A percentile compares a stretch with the other conserved stretches of the same genome.
phyloP scores from a whole-genome alignment of 352 stramenopile genomes.

The Globisporangium nunn region DNA sequence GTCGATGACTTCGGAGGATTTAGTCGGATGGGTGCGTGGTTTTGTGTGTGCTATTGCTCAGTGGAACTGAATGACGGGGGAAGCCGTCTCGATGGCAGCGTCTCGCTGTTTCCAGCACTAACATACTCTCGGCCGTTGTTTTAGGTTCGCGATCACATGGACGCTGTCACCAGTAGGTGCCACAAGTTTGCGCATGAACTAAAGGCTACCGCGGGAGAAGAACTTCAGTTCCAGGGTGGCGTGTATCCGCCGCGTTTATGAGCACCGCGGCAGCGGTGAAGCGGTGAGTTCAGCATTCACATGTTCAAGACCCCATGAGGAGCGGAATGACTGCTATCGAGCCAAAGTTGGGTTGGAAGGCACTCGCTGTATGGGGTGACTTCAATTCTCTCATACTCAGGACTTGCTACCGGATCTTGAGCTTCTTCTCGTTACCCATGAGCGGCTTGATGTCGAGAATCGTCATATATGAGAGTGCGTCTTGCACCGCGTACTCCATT shows the following conservation, averaged over 20 bases:
- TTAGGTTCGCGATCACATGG: conserved; percentile 37
- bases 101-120: too few relatives aligned
- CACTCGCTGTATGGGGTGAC: too few relatives aligned
- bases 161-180: conserved; percentile 35
- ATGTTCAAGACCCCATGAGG: too few relatives aligned
- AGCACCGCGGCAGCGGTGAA: neutral
- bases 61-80: too few relatives aligned
- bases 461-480: neutral
- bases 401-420: too few relatives aligned
- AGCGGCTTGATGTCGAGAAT: neutral
- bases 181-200: conserved; percentile 30
- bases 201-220: conserved; percentile 44
- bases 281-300: too few relatives aligned
- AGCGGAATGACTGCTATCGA: too few relatives aligned
- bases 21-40: conserved; percentile 39
- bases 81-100: too few relatives aligned
- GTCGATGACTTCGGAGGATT: conserved; percentile 4
- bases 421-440: neutral
- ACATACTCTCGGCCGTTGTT: too few relatives aligned
- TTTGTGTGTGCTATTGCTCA: neutral
- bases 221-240: conserved; percentile 54
- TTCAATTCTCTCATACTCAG: too few relatives aligned
- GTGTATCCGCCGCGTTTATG: conserved; percentile 26
- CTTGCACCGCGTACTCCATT: neutral
- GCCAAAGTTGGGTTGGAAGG: too few relatives aligned